Percentiles rank a stretch among this genome's conserved stretches.
phyloP scores from a whole-genome alignment of 2,329 filamentous ascomycete species.

The Sarocladium oryzae region DNA sequence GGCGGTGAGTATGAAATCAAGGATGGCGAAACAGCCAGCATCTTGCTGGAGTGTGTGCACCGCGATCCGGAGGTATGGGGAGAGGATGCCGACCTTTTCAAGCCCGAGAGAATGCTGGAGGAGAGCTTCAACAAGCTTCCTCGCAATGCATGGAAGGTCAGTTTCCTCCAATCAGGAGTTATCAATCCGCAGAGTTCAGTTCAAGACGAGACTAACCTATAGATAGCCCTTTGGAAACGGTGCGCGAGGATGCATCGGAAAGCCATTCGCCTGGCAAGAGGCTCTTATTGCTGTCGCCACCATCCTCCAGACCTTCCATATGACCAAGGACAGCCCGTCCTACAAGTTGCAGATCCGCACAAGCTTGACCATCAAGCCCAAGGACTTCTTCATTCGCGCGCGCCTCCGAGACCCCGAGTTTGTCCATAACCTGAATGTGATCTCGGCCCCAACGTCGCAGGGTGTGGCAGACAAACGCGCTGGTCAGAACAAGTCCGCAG shows the following conservation, averaged over 20 bases:
- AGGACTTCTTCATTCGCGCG: conserved; percentile 38
- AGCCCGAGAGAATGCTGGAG: conserved; percentile 56
- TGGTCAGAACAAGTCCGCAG: not conserved
- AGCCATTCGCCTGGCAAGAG: conserved; percentile 14
- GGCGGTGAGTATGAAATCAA: conserved; percentile 6
- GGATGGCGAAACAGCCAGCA: not conserved
- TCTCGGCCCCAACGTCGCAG: not conserved
- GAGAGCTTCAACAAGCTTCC: conserved; percentile 37
- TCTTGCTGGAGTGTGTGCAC: conserved; percentile 4
- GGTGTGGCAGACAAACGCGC: not conserved
- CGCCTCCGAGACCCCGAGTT: not conserved
- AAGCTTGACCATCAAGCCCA: conserved; percentile 56
- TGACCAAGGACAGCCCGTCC: conserved; percentile 47
- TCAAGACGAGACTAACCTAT: not conserved
- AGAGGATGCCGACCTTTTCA: conserved; percentile 45
- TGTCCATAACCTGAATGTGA: not conserved
- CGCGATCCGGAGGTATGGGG: conserved; percentile 10
- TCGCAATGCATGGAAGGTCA: conserved; percentile 34
- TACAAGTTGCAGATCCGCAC: conserved; percentile 51
- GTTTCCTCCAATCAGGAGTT: no score
- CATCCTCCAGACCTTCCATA: conserved; percentile 62
- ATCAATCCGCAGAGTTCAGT: no score
- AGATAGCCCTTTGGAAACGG: conserved; percentile 13
- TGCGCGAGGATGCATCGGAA: conserved; percentile 12
- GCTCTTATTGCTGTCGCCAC: conserved; percentile 31